Conservation (phyloP, 192 early-diverging fungal genomes). For the Chytriomyces confervae region DNA sequence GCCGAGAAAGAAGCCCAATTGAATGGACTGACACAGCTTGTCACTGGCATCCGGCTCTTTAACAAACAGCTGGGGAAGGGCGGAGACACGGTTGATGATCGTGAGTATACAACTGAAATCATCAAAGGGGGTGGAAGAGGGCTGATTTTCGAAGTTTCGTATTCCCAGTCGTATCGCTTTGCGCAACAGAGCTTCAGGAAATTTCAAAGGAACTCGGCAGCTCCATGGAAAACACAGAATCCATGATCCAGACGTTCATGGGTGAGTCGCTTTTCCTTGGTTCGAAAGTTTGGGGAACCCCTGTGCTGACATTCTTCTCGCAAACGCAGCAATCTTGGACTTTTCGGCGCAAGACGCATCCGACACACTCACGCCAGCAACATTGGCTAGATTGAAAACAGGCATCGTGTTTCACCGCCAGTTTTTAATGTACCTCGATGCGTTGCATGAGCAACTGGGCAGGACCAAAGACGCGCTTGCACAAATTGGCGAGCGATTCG, state of each 20-base stretch:
- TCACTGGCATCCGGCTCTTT: slow-evolving; percentile 65
- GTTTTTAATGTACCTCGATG: slow-evolving; percentile 65
- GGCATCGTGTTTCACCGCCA: slow-evolving; percentile 58
- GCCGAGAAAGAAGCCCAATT: slow-evolving; percentile 66
- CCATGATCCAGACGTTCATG: slow-evolving; percentile 51
- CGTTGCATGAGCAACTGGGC: slow-evolving; percentile 58
- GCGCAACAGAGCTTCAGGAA: slow-evolving; percentile 48
- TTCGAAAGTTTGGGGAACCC: no score
- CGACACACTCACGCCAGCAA: slow-evolving; percentile 33
- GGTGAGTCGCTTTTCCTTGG: slow-evolving; percentile 29
- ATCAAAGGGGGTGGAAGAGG: neutral
- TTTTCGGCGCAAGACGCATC: slow-evolving; percentile 41
- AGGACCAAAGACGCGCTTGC: slow-evolving; percentile 40
- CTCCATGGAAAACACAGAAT: slow-evolving; percentile 49
- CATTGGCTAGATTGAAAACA: slow-evolving; percentile 33
- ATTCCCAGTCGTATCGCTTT: slow-evolving; percentile 51
- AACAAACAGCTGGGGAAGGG: slow-evolving; percentile 67
- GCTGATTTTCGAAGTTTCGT: neutral
- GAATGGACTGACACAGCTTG: slow-evolving; percentile 63
- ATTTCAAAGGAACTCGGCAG: slow-evolving; percentile 33
- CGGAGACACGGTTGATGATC: slow-evolving; percentile 60
- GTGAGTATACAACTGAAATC: slow-evolving; percentile 40
- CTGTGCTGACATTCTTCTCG: no score
- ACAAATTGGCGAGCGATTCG: slow-evolving; percentile 46
- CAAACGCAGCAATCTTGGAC: slow-evolving; percentile 38